Evolutionary conservation across 2,329 filamentous ascomycete species (phyloP), one percentile per base, ranked within the genome.

Genomic region (Cladosporium sp.): DNA sequence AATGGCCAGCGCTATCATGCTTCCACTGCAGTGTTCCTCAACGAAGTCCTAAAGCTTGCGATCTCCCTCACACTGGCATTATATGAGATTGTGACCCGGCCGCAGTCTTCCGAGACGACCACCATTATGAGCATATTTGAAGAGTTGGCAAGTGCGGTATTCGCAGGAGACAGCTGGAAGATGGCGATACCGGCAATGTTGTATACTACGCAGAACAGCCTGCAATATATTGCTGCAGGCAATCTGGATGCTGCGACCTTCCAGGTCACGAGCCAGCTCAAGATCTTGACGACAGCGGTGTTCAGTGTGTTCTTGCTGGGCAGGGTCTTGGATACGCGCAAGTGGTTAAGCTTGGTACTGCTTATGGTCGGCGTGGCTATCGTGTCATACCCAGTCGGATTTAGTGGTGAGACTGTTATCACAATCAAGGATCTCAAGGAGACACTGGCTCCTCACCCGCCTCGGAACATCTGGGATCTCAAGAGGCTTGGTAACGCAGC

Each of bases 191-290:
- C 93, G 0, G 94, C 93, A 3, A 82, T 86, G 4, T 80, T 97
- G 1, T 97, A 96, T 72, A 96, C 93, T 0, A 73, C 97, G 28
- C 91, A 97, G 69, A 97, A 97, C 70, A 89, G 89, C n/a, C 77
- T 97, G 56, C 91, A 97, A 73, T 99, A 97, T 70, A 84, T 95
- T 55, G 93, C 91, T 1, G 85, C 97, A 11, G 91, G 90, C 61
- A 97, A 97, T 66, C 75, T 97, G 67, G 91, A 96, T 68, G 89
- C 93, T 0, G 91, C 94, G 4, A 92, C 93, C 56, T 97, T 97
- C 71, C 92, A 97, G 74, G 87, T 96, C 60, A 85, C 94, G 25
- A 96, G 94, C 72, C 93, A 99, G 75, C 80, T 97, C 59, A 97
- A 97, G 83, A 94, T 97, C 63, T 83, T 97, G 63, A 90, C 90